Conservation (phyloP, 495 filamentous ascomycete species). For the Penicillium coprophilum region DNA sequence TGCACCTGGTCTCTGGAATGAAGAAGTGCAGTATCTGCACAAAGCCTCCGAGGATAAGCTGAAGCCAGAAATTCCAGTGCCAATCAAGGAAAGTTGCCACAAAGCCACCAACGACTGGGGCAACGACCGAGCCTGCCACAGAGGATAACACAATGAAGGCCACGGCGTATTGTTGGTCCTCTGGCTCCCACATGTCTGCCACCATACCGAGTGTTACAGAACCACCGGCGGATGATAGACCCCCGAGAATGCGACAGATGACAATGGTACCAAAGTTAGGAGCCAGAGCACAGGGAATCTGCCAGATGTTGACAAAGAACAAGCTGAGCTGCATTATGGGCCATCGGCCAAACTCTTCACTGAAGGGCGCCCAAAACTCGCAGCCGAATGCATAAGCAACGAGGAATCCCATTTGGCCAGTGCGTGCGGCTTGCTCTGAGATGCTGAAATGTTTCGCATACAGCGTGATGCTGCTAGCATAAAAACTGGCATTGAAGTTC, state of each 20-base stretch:
- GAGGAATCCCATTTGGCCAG: slow-evolving; percentile 70
- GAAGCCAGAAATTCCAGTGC: slow-evolving; percentile 81
- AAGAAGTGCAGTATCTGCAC: slow-evolving; percentile 65
- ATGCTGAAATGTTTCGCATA: slow-evolving; percentile 64
- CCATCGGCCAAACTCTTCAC: slow-evolving; percentile 74
- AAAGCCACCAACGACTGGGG: slow-evolving; percentile 79
- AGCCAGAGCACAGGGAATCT: slow-evolving; percentile 68
- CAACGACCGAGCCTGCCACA: slow-evolving; percentile 72
- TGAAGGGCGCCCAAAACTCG: slow-evolving; percentile 83
- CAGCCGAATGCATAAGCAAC: slow-evolving; percentile 76
- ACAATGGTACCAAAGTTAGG: slow-evolving; percentile 68
- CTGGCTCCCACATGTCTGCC: slow-evolving; percentile 76
- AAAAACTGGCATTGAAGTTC: slow-evolving; percentile 81
- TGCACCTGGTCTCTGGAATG: slow-evolving; percentile 67
- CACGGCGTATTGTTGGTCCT: slow-evolving; percentile 63
- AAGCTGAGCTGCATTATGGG: slow-evolving; percentile 69
- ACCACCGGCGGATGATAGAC: slow-evolving; percentile 72
- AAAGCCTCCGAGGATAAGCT: slow-evolving; percentile 70
- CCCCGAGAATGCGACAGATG: slow-evolving; percentile 64
- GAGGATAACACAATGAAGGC: slow-evolving; percentile 78
- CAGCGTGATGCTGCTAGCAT: slow-evolving; percentile 62
- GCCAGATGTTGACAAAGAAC: slow-evolving; percentile 72
- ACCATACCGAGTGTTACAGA: slow-evolving; percentile 83
- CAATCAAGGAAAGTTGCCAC: slow-evolving; percentile 62
- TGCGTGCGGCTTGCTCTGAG: slow-evolving; percentile 61